Evolutionary conservation across 2,329 filamentous ascomycete genomes (phyloP).

Genomic region (Beauveria pseudobassiana): DNA sequence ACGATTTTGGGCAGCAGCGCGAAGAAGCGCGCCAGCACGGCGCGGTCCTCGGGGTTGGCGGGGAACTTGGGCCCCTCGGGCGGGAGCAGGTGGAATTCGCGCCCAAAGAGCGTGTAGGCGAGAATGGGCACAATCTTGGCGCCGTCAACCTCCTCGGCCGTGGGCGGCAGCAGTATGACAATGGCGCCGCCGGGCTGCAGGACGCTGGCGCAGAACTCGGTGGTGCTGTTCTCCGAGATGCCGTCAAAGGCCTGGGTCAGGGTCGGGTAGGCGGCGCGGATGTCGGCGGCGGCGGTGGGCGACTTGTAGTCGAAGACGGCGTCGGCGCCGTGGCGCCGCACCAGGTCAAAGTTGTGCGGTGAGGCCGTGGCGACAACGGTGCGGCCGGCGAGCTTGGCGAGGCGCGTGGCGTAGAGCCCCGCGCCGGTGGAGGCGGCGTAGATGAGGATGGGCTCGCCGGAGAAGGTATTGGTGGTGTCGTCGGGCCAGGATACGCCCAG

Average conservation of each 20-base stretch:
- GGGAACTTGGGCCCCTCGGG: constrained; percentile 23
- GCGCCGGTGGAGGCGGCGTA: constrained; percentile 44
- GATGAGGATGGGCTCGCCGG: constrained; percentile 25
- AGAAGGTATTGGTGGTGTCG: constrained; percentile 5
- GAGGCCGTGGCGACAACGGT: constrained; percentile 36
- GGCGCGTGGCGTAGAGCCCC: constrained; percentile 38
- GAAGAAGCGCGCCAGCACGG: constrained; percentile 18
- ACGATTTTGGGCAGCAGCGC: constrained; percentile 13
- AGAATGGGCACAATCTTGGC: constrained; percentile 19
- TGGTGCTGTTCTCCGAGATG: constrained; percentile 24
- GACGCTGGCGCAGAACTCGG: constrained; percentile 20
- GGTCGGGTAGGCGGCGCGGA: constrained; percentile 17
- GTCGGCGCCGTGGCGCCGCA: constrained; percentile 35
- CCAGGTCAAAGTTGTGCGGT: constrained; percentile 32
- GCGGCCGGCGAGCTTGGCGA: constrained; percentile 34
- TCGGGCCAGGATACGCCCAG: constrained; percentile 17
- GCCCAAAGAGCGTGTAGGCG: constrained; percentile 20
- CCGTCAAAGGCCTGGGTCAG: constrained; percentile 25
- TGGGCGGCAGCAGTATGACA: constrained; percentile 18
- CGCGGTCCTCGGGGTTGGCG: constrained; percentile 19
- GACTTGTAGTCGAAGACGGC: constrained; percentile 35
- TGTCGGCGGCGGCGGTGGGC: constrained; percentile 13
- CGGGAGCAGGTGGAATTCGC: constrained; percentile 19
- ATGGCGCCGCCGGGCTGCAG: constrained; percentile 22
- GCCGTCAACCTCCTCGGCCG: constrained; percentile 14